Conservation (phyloP, 2,329 filamentous ascomycete species). For the Neofusicoccum ribis region DNA sequence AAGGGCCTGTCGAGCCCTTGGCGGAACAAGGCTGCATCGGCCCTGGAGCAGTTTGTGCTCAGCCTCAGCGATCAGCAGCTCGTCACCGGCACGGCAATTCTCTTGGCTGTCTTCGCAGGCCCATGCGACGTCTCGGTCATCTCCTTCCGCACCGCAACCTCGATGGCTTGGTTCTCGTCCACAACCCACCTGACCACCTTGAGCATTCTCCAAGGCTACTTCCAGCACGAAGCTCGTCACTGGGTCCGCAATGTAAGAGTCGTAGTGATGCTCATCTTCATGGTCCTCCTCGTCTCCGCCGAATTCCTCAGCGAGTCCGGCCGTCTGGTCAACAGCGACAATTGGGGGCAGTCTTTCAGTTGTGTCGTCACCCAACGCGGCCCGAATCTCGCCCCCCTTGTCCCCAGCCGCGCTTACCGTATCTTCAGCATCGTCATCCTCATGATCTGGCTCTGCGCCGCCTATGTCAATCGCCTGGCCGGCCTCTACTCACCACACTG, state of each 20-base stretch:
- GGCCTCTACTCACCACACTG: background rate
- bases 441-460: background rate
- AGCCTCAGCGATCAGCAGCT: conserved; percentile 30
- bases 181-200: conserved; percentile 27
- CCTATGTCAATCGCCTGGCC: background rate
- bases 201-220: conserved; percentile 23
- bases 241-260: background rate
- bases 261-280: background rate
- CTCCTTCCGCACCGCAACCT: conserved; percentile 23
- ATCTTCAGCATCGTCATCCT: background rate
- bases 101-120: conserved; percentile 26
- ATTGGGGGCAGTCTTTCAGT: background rate
- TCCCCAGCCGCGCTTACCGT: too few relatives aligned
- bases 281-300: background rate
- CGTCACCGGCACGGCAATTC: conserved; percentile 28
- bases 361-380: background rate
- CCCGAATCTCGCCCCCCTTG: background rate
- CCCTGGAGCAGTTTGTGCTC: conserved; percentile 28
- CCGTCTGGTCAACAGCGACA: background rate
- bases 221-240: background rate
- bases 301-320: background rate
- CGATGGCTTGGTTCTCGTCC: conserved; percentile 28
- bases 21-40: conserved; percentile 10
- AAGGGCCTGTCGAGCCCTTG: too few relatives aligned
- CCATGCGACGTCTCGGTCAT: conserved; percentile 28